These are phyloP conservation scores for Corymbia maculata DNA, from an alignment of 345 rosid species.

Conservation along the genomic window DNA sequence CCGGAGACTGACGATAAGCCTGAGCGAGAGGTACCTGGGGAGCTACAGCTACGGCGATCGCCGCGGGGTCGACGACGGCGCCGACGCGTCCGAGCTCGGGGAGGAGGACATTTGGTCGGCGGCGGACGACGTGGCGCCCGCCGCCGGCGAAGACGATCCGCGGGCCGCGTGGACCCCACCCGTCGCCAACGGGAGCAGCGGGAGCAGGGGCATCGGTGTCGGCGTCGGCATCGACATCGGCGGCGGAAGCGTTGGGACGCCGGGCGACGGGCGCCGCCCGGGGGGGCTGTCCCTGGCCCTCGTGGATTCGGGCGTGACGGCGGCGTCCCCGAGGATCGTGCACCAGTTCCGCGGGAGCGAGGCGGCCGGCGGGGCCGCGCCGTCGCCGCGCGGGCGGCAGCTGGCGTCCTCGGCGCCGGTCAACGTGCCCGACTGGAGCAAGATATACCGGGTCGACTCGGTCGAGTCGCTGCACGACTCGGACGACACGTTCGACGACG, in stretches of 20 bases:
- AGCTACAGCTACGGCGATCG: background rate
- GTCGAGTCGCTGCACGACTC: constrained; percentile 12
- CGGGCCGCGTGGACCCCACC: background rate
- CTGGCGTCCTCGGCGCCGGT: constrained; percentile 14
- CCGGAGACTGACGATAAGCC: constrained; percentile 15
- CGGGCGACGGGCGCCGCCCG: background rate
- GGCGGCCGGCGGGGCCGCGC: background rate
- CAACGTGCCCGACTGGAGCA: constrained; percentile 15
- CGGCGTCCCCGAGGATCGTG: constrained; percentile 8
- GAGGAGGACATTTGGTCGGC: constrained; percentile 20
- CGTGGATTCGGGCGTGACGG: background rate
- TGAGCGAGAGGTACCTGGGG: constrained; percentile 17
- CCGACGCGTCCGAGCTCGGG: constrained; percentile 1
- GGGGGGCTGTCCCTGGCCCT: constrained; percentile 19
- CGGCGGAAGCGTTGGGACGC: background rate
- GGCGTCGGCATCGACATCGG: background rate
- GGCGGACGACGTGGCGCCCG: background rate
- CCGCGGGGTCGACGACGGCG: background rate
- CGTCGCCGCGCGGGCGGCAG: background rate
- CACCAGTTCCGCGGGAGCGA: constrained; percentile 7
- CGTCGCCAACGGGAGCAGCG: background rate
- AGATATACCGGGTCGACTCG: constrained; percentile 13
- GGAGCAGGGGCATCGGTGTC: background rate
- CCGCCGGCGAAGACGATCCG: background rate
- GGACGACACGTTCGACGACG: constrained; percentile 3